Base-by-base conservation (phyloP, 2,329 filamentous ascomycete genomes). In the Cercospora zeae-maydis region DNA sequence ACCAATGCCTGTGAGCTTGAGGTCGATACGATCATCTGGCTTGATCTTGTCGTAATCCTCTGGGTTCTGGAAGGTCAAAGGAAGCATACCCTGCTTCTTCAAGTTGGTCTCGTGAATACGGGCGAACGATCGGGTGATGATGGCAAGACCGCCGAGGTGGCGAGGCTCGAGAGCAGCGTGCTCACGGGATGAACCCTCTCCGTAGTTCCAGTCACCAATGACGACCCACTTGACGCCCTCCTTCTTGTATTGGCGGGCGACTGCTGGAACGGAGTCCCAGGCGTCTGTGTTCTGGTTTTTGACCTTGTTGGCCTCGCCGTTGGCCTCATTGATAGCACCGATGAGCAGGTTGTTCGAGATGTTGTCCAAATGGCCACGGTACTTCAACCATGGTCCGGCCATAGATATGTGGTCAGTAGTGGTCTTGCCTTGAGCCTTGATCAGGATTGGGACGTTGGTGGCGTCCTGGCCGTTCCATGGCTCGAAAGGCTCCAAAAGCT, bases 31-130 rank as follows among this genome's bases (percentile, higher is more conserved):
- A 84, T 96, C 95, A 66, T 95, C 88, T 70, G 92, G 90, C 77
- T 89, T 87, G 79, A 99, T 93, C 86, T 91, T 96, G 79, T 99
- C 95, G 80, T 99, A 99, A 80, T 99, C 95, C 77, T 89, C 93
- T 62, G 93, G 93, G 77, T 98, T 88, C 63, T 87, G 81, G 83
- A 99, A 99, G 74, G 93, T 98, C 70, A 99, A 86, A 75, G 95
- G 95, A 82, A 99, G 90, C 93, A 99, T 97, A 82, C 95, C 95
- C 87, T 99, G 95, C 89, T 99, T 99, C 91, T 99, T 99, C 84
- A 99, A 82, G 87, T 99, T 99, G 84, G 95, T 99, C 86, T 99
- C 95, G 86, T 99, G 95, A 77, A 99, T 99, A 90, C 95, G 95
- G 75, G 95, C 95, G 78, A 99, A 99, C 69, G 87, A 91, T 77